phyloP scores from a whole-genome alignment of 305 asterid genomes.

The Fraxinus xanthoxyloides region DNA sequence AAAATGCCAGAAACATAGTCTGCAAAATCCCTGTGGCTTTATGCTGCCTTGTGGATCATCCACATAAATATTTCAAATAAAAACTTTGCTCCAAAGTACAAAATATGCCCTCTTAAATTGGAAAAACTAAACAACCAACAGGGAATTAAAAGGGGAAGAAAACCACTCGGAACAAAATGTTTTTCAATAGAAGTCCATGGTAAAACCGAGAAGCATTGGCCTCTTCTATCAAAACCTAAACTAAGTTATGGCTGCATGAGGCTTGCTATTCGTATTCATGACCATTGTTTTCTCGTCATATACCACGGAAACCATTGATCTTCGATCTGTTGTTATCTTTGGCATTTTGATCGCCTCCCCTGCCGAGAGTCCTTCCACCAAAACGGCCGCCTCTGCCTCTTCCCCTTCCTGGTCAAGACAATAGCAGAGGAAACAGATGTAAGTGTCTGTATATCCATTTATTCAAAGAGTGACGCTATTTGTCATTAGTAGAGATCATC shows the following conservation, averaged over 20 bases:
- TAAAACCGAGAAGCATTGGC: conserved; percentile 28
- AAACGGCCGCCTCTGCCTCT: conserved; percentile 68
- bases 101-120: conserved; percentile 1
- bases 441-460: neutral
- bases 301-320: conserved; percentile 39
- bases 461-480: neutral
- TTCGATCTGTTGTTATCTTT: conserved; percentile 23
- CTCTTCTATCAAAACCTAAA: conserved; percentile 25
- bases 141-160: neutral
- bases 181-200: neutral
- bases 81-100: neutral
- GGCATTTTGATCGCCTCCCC: conserved; percentile 40
- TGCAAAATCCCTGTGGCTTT: neutral
- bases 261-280: conserved; percentile 15
- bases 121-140: neutral
- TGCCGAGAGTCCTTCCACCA: conserved; percentile 49
- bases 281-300: conserved; percentile 28
- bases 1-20: neutral
- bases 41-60: neutral
- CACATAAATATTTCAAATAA: conserved; percentile 6
- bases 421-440: conserved; percentile 12
- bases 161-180: neutral
- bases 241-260: conserved; percentile 2
- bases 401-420: conserved; percentile 45
- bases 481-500: neutral